Evolutionary conservation across 495 filamentous ascomycete genomes (phyloP).

Genomic region (Neurospora sp.): DNA sequence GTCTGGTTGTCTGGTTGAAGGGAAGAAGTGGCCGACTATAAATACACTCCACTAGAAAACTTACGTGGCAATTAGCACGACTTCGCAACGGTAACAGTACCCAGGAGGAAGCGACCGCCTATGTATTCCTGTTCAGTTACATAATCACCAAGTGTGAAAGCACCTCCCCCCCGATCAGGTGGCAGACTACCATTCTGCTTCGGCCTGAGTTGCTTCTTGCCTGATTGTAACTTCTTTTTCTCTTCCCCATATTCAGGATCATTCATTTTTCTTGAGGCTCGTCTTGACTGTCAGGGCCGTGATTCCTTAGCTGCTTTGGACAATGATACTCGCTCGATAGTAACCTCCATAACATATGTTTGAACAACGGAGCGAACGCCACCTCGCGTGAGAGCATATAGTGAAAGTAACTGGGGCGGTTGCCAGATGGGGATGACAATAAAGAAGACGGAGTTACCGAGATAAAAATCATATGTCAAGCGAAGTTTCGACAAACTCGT

Average conservation of each 20-base stretch:
- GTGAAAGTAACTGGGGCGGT: not conserved
- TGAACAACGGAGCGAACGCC: not conserved
- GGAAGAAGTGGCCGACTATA: not conserved
- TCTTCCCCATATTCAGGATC: not conserved
- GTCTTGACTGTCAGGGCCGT: not conserved
- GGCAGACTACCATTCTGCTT: not conserved
- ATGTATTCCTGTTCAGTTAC: not conserved
- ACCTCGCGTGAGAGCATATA: not conserved
- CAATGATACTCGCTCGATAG: not conserved
- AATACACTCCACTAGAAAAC: not conserved
- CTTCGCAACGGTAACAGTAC: not conserved
- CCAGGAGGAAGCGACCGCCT: not conserved
- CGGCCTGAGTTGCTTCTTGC: not conserved
- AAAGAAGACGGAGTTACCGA: not conserved
- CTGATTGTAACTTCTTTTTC: not conserved
- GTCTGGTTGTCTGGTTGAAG: not conserved
- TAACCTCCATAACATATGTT: not conserved
- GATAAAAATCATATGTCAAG: not conserved
- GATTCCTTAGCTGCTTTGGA: not conserved
- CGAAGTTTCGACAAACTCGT: not conserved
- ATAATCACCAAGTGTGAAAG: not conserved
- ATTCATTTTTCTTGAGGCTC: not conserved
- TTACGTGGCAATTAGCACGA: not conserved
- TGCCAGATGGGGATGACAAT: not conserved
- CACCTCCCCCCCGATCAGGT: not conserved